phyloP scores from a whole-genome alignment of 1,284 basidiomycete species.

The Wolfiporia cocos region DNA sequence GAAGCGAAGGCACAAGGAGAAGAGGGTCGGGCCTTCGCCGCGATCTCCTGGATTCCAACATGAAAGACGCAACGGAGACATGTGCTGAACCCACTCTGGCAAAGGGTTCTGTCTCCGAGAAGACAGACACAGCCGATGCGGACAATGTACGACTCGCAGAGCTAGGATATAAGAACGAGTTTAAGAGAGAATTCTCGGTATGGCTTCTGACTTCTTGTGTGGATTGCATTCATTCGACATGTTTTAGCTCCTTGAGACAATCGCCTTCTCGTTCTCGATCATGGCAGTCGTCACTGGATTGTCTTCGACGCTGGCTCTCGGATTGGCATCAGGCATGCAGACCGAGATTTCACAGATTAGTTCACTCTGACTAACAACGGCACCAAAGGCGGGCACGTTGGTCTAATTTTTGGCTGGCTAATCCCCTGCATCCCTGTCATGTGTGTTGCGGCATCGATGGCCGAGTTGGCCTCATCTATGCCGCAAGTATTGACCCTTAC shows the following conservation, averaged over 20 bases:
- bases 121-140: too few relatives aligned
- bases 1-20: too few relatives aligned
- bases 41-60: too few relatives aligned
- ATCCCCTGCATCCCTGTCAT: conserved; percentile 65
- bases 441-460: conserved; percentile 59
- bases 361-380: too few relatives aligned
- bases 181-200: conserved; percentile 71
- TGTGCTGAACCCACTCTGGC: too few relatives aligned
- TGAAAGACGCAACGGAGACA: too few relatives aligned
- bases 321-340: conserved; percentile 45
- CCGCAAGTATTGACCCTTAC: conserved; percentile 39
- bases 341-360: too few relatives aligned
- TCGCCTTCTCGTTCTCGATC: conserved; percentile 66
- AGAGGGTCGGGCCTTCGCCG: too few relatives aligned
- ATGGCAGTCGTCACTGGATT: conserved; percentile 70
- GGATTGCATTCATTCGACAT: neutral
- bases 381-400: conserved; percentile 57
- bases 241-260: conserved; percentile 48
- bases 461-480: conserved; percentile 69
- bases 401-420: conserved; percentile 73
- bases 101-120: too few relatives aligned
- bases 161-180: conserved; percentile 70
- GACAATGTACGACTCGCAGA: conserved; percentile 56
- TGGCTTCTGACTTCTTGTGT: conserved; percentile 13
- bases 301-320: conserved; percentile 57